Base-by-base conservation (phyloP, 2,329 filamentous ascomycete species). In the Talaromyces sp. region DNA sequence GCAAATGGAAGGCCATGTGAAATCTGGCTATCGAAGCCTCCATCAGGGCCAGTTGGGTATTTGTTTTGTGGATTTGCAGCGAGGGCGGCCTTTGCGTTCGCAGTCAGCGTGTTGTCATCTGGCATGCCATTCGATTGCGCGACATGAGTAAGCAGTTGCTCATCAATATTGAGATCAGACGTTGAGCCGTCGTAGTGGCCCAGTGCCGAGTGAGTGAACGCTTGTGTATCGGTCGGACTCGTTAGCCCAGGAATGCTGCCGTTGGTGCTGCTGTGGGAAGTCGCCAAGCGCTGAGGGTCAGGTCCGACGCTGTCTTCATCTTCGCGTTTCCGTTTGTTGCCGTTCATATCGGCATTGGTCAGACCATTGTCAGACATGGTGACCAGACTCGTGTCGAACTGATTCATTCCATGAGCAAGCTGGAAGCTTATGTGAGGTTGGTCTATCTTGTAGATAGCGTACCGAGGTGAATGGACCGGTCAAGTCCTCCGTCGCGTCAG, bases 61-160 rank as follows among this genome's bases (percentile, higher is more conserved):
- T 80, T 77, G 67, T 79, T 77, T 67, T 80, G 76, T 38, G 75
- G 74, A 43, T 81, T 80, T 4, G 79, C 79, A 58, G 79, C 79
- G 47, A 82, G 73, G 43, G 80, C 80, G 29, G 80, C 80, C 68
- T 82, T 81, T n/a, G 65, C 65, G 54, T 66, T 66, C 5, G 80
- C 80, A 25, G 80, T 82, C 62, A 81, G 74, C 29, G 79, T 74
- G 66, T 76, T 82, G 62, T 82, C 80, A 68, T 81, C 79, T 2
- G 81, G 77, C 51, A 83, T 78, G 64, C 84, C 84, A 69, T 86
- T 87, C 68, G 85, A 84, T 58, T 82, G 80, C 10, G 80, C 81
- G 45, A 82, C 77, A 69, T 82, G 80, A 61, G 83, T 81, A 47
- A 84, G 74, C 34, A 81, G 79, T 61, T 81, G 79, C 68, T 79